Evolutionary conservation across 208 protist species (phyloP).

Genomic region (Trypanosoma cruzi): DNA sequence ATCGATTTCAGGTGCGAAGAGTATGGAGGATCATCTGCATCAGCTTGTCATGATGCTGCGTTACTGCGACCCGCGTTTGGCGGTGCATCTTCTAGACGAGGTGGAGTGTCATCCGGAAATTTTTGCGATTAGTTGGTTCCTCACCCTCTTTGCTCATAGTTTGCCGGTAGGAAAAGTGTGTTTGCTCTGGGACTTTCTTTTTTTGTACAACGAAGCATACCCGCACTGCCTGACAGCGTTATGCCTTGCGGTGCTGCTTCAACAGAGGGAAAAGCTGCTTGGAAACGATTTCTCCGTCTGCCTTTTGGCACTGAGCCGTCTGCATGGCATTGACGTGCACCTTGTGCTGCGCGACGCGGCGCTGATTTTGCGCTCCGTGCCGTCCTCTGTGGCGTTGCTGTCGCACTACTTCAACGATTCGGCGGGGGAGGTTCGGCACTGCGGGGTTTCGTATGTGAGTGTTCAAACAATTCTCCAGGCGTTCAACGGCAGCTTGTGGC

Average conservation of each 20-base stretch:
- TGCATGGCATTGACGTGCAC: constrained; percentile 31
- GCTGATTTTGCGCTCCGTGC: constrained; percentile 43
- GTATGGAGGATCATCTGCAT: constrained; percentile 75
- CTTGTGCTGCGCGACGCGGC: constrained; percentile 38
- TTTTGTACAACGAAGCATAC: constrained; percentile 40
- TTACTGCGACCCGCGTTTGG: constrained; percentile 93
- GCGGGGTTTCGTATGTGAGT: constrained; percentile 5
- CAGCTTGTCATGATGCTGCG: constrained; percentile 59
- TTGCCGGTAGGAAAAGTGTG: constrained; percentile 91
- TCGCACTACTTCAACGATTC: not conserved
- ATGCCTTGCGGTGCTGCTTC: constrained; percentile 42
- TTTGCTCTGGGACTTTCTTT: constrained; percentile 92
- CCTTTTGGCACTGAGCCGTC: constrained; percentile 43
- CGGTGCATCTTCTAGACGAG: constrained; percentile 75
- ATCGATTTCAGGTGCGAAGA: constrained; percentile 1
- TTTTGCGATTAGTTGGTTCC: constrained; percentile 96
- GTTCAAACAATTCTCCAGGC: constrained; percentile 25
- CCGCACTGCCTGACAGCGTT: constrained; percentile 37
- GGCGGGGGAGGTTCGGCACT: not conserved
- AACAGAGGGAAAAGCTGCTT: constrained; percentile 43
- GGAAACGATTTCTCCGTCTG: constrained; percentile 51
- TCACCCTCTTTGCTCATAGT: constrained; percentile 90
- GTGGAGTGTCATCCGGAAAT: constrained; percentile 89
- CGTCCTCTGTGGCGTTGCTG: constrained; percentile 17
- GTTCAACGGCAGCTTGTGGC: not conserved